A percentile compares a stretch with the other conserved stretches of the same genome.
Conservation (phyloP, 2,329 filamentous ascomycete genomes). For the Colletotrichum eleusines region DNA sequence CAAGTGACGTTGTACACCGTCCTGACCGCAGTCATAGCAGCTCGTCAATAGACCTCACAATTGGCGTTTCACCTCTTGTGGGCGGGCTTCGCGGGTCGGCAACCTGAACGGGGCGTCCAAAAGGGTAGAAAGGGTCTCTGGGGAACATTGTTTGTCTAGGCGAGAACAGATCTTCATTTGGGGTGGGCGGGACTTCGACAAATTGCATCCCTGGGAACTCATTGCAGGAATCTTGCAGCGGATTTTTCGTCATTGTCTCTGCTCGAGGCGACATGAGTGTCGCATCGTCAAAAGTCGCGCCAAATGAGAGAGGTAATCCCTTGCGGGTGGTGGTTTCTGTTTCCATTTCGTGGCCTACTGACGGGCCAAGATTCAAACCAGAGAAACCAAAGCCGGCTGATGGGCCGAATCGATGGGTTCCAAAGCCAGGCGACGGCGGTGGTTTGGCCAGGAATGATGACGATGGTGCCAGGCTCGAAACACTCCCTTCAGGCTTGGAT, state of each 20-base stretch:
- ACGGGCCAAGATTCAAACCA: conserved; percentile 49
- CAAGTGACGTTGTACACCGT: conserved; percentile 29
- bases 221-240: conserved; percentile 64
- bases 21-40: conserved; percentile 65
- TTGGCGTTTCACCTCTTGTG: conserved; percentile 79
- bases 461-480: conserved; percentile 47
- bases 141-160: conserved; percentile 66
- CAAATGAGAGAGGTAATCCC: conserved; percentile 52
- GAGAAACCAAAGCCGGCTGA: conserved; percentile 58
- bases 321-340: conserved; percentile 43
- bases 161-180: conserved; percentile 66
- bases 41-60: conserved; percentile 83
- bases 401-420: conserved; percentile 54
- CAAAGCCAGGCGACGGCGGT: conserved; percentile 61
- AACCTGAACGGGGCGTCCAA: conserved; percentile 63
- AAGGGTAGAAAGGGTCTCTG: conserved; percentile 64
- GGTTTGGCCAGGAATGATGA: conserved; percentile 52
- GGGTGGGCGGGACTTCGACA: conserved; percentile 64
- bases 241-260: conserved; percentile 79
- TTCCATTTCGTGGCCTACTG: conserved; percentile 46
- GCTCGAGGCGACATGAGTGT: conserved; percentile 78
- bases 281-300: conserved; percentile 59
- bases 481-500: conserved; percentile 53
- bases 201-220: conserved; percentile 64
- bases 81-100: conserved; percentile 81